phyloP scores from a whole-genome alignment of 2,329 filamentous ascomycete genomes.

The Microdochium bolleyi region DNA sequence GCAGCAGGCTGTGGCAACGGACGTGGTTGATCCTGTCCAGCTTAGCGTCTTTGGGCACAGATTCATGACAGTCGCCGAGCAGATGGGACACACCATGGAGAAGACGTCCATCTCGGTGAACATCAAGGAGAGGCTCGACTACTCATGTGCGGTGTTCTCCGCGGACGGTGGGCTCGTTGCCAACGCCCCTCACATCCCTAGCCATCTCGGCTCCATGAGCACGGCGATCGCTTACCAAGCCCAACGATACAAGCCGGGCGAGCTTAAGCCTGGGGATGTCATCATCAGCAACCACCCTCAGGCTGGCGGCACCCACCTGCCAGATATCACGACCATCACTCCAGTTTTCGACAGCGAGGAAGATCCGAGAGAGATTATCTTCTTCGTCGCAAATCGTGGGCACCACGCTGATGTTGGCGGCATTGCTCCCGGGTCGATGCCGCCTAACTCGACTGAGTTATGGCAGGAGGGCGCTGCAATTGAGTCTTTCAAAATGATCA shows the following conservation, averaged over 20 bases:
- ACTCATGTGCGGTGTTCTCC: conserved; percentile 73
- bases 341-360: conserved; percentile 6
- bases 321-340: conserved; percentile 11
- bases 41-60: conserved; percentile 71
- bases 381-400: conserved; percentile 57
- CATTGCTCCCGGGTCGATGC: conserved; percentile 77
- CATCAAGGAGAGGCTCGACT: conserved; percentile 74
- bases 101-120: conserved; percentile 73
- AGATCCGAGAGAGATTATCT: conserved; percentile 11
- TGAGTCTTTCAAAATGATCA: conserved; percentile 63
- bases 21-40: conserved; percentile 62
- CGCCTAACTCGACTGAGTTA: conserved; percentile 60
- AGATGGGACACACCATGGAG: conserved; percentile 74
- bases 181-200: conserved; percentile 68
- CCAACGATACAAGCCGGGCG: neutral
- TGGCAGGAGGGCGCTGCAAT: conserved; percentile 60
- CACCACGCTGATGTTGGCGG: conserved; percentile 75
- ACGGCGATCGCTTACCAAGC: conserved; percentile 40
- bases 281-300: conserved; percentile 13
- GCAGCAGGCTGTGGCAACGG: conserved; percentile 45
- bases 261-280: conserved; percentile 19
- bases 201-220: conserved; percentile 79
- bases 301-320: conserved; percentile 13
- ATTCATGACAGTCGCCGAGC: conserved; percentile 80
- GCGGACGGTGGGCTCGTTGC: conserved; percentile 63